These are phyloP conservation scores for Exophiala aquamarina DNA, from an alignment of 2,329 filamentous ascomycete species.

Conservation along the genomic window DNA sequence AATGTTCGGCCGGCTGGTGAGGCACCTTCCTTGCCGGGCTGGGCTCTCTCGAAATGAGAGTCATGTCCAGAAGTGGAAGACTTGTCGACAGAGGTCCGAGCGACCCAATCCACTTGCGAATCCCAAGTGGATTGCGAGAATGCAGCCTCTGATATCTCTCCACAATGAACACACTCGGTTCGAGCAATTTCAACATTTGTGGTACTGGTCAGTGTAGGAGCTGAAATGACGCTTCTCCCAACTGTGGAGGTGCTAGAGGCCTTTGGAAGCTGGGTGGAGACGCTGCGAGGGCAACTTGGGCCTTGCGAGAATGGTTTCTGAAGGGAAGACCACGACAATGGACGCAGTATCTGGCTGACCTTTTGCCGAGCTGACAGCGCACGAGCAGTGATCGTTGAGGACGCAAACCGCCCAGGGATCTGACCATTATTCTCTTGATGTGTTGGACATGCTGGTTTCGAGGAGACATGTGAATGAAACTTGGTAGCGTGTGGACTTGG, in stretches of 20 bases:
- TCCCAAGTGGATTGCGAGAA: constrained; percentile 16
- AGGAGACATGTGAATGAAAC: neutral
- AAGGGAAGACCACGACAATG: constrained; percentile 27
- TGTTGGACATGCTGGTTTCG: neutral
- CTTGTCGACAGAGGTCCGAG: neutral
- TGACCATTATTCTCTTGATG: neutral
- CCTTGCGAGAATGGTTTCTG: constrained; percentile 1
- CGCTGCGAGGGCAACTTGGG: constrained; percentile 15
- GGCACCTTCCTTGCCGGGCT: neutral
- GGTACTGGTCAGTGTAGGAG: constrained; percentile 28
- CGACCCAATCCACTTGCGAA: constrained; percentile 14
- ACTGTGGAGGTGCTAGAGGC: constrained; percentile 24
- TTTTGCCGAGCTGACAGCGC: constrained; percentile 5
- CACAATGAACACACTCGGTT: constrained; percentile 24
- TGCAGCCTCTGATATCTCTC: constrained; percentile 17
- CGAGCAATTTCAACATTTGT: constrained; percentile 27
- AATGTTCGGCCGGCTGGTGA: neutral
- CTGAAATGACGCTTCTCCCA: constrained; percentile 26
- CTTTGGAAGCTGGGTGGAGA: constrained; percentile 23
- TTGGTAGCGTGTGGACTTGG: constrained; percentile 7
- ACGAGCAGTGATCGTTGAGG: neutral
- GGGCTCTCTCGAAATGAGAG: neutral
- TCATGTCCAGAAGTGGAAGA: neutral
- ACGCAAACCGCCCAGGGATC: neutral
- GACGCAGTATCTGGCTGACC: constrained; percentile 12